Conservation (phyloP, 2,329 filamentous ascomycete genomes). For the Aspergillus flavus region DNA sequence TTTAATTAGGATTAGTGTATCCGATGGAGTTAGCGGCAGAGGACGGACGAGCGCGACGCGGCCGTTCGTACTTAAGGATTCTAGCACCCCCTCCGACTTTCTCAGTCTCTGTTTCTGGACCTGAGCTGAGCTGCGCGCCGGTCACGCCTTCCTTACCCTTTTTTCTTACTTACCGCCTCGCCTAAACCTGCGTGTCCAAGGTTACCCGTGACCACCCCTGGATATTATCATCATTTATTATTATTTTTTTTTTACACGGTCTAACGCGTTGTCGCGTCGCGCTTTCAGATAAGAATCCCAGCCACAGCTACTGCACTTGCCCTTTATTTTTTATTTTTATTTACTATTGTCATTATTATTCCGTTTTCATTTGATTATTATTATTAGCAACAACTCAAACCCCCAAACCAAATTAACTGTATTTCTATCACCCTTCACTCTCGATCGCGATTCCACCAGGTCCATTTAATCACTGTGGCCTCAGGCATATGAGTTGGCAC, state of each 20-base stretch:
- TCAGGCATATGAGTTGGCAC: constrained; percentile 19
- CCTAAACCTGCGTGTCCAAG: constrained; percentile 7
- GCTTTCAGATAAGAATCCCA: constrained; percentile 21
- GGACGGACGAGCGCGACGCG: constrained; percentile 35
- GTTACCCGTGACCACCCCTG: constrained; percentile 7
- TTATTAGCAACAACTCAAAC: constrained; percentile 20
- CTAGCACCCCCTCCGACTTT: constrained; percentile 43
- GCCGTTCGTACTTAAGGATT: constrained; percentile 46
- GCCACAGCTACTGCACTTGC: constrained; percentile 22
- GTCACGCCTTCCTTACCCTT: constrained; percentile 24
- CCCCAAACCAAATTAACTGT: constrained; percentile 8
- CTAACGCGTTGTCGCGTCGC: constrained; percentile 28
- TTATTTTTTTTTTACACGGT: constrained; percentile 12
- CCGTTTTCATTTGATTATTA: constrained; percentile 6
- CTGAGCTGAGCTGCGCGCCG: constrained; percentile 31
- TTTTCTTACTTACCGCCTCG: constrained; percentile 20
- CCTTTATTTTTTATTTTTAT: constrained; percentile 12
- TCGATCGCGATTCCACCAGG: background rate
- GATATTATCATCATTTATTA: constrained; percentile 7
- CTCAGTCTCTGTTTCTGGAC: constrained; percentile 42
- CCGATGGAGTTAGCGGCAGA: constrained; percentile 42
- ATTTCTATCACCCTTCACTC: constrained; percentile 2
- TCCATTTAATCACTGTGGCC: constrained; percentile 8
- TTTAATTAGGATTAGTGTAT: constrained; percentile 36
- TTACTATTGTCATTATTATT: constrained; percentile 14